Evolutionary conservation across 2,329 filamentous ascomycete genomes (phyloP).

Genomic region (Ascochyta clinopodiicola): DNA sequence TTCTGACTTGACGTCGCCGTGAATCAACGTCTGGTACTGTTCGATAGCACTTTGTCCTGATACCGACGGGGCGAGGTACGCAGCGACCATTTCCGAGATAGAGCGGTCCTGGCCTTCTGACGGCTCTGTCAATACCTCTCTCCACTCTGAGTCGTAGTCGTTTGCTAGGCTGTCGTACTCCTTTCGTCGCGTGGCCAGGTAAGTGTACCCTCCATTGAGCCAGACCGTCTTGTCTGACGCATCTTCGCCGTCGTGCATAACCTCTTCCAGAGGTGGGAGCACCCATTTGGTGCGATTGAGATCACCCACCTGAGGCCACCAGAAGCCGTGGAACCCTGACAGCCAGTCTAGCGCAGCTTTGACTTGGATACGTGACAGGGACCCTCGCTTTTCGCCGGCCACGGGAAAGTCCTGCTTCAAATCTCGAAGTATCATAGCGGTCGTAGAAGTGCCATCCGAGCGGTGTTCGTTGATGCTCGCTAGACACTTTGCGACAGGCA

Average conservation of each 20-base stretch:
- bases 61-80: constrained; percentile 55
- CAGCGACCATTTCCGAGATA: constrained; percentile 61
- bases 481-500: constrained; percentile 61
- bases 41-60: constrained; percentile 45
- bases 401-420: constrained; percentile 62
- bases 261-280: constrained; percentile 64
- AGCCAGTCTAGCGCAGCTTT: constrained; percentile 67
- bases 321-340: constrained; percentile 65
- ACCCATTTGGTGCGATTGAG: constrained; percentile 50
- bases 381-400: constrained; percentile 60
- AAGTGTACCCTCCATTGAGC: constrained; percentile 73
- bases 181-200: constrained; percentile 66
- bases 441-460: constrained; percentile 46
- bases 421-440: constrained; percentile 66
- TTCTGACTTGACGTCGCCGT: constrained; percentile 74
- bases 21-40: constrained; percentile 63
- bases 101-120: constrained; percentile 36
- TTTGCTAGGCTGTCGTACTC: constrained; percentile 61
- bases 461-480: constrained; percentile 53
- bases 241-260: constrained; percentile 36
- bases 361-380: constrained; percentile 58
- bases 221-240: constrained; percentile 52
- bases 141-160: constrained; percentile 64
- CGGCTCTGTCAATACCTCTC: constrained; percentile 54
- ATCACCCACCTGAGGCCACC: constrained; percentile 50